Evolutionary conservation across 1,284 basidiomycete species (phyloP).

Genomic region (Marasmius sp.): DNA sequence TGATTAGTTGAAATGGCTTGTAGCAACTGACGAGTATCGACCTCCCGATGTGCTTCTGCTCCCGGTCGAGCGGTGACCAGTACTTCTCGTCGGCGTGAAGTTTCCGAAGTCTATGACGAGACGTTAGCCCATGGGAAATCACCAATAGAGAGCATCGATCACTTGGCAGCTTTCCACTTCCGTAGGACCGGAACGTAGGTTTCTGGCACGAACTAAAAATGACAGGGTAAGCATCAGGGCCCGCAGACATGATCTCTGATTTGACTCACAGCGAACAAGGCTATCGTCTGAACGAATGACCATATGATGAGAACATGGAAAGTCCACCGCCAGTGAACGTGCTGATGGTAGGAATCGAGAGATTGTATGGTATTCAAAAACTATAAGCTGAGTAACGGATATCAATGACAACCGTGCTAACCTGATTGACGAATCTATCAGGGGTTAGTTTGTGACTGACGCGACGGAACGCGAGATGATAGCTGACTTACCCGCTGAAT

Average conservation of each 20-base stretch:
- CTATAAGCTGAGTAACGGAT: slow-evolving; percentile 29
- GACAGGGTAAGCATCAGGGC: slow-evolving; percentile 16
- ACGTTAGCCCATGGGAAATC: slow-evolving; percentile 29
- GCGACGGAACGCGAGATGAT: not conserved
- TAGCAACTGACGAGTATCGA: slow-evolving; percentile 57
- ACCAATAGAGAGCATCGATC: slow-evolving; percentile 29
- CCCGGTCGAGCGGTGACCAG: slow-evolving; percentile 55
- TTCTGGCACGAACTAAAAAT: slow-evolving; percentile 66
- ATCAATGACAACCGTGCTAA: slow-evolving; percentile 12
- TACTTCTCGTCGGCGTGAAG: slow-evolving; percentile 55
- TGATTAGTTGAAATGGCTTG: slow-evolving; percentile 71
- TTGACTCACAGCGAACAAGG: slow-evolving; percentile 47
- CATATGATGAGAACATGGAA: slow-evolving; percentile 70
- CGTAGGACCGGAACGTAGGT: slow-evolving; percentile 71
- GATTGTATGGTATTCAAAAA: no score
- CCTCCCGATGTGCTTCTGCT: slow-evolving; percentile 39
- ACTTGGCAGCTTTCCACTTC: slow-evolving; percentile 55
- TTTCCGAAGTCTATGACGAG: slow-evolving; percentile 49
- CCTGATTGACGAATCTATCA: slow-evolving; percentile 39
- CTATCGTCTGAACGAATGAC: slow-evolving; percentile 47
- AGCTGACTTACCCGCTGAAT: slow-evolving; percentile 50
- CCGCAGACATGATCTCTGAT: slow-evolving; percentile 5
- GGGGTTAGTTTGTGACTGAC: not conserved
- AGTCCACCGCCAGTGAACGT: slow-evolving; percentile 77
- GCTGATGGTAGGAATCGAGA: slow-evolving; percentile 47